phyloP scores from a whole-genome alignment of 768 basidiomycete species.

The Mycena haematopus region DNA sequence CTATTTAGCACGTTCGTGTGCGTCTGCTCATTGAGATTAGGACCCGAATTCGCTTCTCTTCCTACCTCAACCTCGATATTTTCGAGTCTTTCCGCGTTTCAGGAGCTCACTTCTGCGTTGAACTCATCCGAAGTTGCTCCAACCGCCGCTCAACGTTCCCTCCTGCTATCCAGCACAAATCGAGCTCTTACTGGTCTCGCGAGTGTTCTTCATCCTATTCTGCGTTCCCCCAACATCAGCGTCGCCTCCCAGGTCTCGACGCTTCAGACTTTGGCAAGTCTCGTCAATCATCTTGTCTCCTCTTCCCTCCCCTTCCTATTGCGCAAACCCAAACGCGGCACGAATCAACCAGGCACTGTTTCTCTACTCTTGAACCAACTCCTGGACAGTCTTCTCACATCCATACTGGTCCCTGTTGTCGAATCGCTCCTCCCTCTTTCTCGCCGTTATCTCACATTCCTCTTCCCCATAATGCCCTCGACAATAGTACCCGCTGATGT shows the following conservation, averaged over 20 bases:
- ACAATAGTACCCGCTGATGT: slow-evolving; percentile 33
- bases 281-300: slow-evolving; percentile 19
- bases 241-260: slow-evolving; percentile 20
- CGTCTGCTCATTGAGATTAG: not conserved
- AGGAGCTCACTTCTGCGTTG: slow-evolving; percentile 36
- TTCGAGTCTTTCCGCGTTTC: slow-evolving; percentile 38
- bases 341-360: no score
- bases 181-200: slow-evolving; percentile 40
- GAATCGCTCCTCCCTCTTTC: slow-evolving; percentile 22
- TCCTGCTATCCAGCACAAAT: slow-evolving; percentile 38
- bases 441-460: slow-evolving; percentile 16
- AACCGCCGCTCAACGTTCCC: slow-evolving; percentile 27
- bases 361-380: slow-evolving; percentile 29
- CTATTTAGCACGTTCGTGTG: not conserved
- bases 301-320: slow-evolving; percentile 22
- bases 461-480: slow-evolving; percentile 17
- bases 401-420: slow-evolving; percentile 29
- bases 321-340: slow-evolving; percentile 29
- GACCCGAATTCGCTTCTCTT: slow-evolving; percentile 17
- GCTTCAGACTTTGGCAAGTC: slow-evolving; percentile 15
- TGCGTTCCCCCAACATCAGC: slow-evolving; percentile 34
- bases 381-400: slow-evolving; percentile 25
- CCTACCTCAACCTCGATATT: slow-evolving; percentile 32
- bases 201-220: slow-evolving; percentile 34
- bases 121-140: slow-evolving; percentile 26